phyloP scores from a whole-genome alignment of 768 basidiomycete genomes.

The Podaxis sp. region DNA sequence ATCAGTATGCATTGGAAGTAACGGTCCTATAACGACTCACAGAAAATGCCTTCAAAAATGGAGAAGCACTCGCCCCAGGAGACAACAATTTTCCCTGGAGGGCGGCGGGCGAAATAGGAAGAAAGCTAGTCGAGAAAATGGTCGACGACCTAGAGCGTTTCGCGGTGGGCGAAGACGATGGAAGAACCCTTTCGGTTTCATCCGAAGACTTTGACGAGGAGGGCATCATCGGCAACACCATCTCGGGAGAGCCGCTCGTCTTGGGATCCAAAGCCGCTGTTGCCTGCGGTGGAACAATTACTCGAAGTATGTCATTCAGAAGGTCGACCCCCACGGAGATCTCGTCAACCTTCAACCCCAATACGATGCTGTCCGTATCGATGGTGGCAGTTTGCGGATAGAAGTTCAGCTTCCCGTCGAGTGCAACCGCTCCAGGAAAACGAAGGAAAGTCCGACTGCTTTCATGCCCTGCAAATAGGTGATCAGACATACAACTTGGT shows the following conservation, averaged over 20 bases:
- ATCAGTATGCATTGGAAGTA: slow-evolving; percentile 7
- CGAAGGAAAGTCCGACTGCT: slow-evolving; percentile 38
- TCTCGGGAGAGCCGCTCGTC: neutral
- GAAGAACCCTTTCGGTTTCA: slow-evolving; percentile 1
- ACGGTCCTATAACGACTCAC: slow-evolving; percentile 27
- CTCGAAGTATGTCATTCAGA: slow-evolving; percentile 29
- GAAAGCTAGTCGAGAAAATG: slow-evolving; percentile 11
- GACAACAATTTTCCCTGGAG: slow-evolving; percentile 17
- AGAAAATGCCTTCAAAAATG: slow-evolving; percentile 42
- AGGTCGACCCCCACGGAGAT: slow-evolving; percentile 48
- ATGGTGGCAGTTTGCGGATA: slow-evolving; percentile 55
- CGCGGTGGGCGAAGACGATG: neutral
- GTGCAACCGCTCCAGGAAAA: slow-evolving; percentile 41
- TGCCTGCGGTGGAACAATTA: slow-evolving; percentile 2
- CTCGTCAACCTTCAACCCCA: slow-evolving; percentile 42
- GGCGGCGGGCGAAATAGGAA: slow-evolving; percentile 17
- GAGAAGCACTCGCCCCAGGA: slow-evolving; percentile 30
- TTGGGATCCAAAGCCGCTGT: neutral
- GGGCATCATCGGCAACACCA: slow-evolving; percentile 1
- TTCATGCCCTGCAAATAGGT: slow-evolving; percentile 13
- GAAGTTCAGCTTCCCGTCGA: slow-evolving; percentile 50
- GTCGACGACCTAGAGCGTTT: slow-evolving; percentile 10
- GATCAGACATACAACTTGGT: neutral
- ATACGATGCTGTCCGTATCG: slow-evolving; percentile 51
- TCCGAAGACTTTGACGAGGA: slow-evolving; percentile 12